Evolutionary conservation across 192 early-diverging fungal genomes (phyloP), one percentile per base, ranked within the genome.

Genomic region (Podochytrium sp.): DNA sequence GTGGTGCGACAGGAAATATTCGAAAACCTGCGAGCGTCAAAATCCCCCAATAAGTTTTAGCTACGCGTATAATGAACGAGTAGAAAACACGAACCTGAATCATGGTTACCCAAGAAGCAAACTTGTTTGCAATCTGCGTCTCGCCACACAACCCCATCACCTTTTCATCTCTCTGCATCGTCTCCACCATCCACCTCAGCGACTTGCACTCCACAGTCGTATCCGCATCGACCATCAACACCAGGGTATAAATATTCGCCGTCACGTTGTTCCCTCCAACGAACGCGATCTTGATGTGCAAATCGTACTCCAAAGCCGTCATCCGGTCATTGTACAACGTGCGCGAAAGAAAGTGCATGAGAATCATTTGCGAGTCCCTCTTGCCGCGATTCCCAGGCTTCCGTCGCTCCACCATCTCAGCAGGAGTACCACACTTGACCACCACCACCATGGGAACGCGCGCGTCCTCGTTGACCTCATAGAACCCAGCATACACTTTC

Each of bases 1-100:
- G 79, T 95, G 95, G 79, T 97, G 95, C 47, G 93, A 95, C 64
- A 97, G 93, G 78, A 93, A 96, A 83, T 97, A 97, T 84, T 97
- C 95, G 74, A 92, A 97, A 14, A 97, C 95, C n/a, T n/a, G n/a
- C n/a, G n/a, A n/a, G n/a, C n/a, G n/a, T n/a, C n/a, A n/a, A n/a
- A n/a, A n/a, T n/a, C n/a, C 82, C n/a, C 12, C 47, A n/a, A 49
- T n/a, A n/a, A n/a, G n/a, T 49, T 12, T 49, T 49, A 49, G 47
- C 47, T 16, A 49, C n/a, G n/a, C n/a, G n/a, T n/a, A n/a, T n/a
- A n/a, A n/a, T n/a, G n/a, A n/a, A n/a, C n/a, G n/a, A n/a, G n/a
- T n/a, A n/a, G n/a, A n/a, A n/a, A n/a, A n/a, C n/a, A n/a, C n/a
- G n/a, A n/a, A n/a, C n/a, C 29, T 84, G 80, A 43, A 84, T 96